These are phyloP conservation scores for Jamesozyma rosinii DNA, from an alignment of 805 yeast species.

Conservation along the genomic window DNA sequence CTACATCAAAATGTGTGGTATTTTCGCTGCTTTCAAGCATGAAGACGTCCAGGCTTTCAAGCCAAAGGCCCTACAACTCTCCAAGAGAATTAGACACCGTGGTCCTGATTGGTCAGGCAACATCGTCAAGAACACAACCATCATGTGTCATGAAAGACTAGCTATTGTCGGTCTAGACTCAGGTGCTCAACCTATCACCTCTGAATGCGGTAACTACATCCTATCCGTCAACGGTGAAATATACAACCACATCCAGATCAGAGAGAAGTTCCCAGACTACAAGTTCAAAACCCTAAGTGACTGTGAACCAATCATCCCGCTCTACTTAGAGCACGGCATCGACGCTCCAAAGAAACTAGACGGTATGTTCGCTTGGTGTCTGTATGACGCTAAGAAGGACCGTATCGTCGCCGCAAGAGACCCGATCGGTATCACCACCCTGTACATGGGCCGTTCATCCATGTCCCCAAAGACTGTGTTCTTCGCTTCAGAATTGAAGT, in stretches of 20 bases:
- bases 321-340: conserved; percentile 73
- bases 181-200: conserved; percentile 95
- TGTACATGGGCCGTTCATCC: conserved; percentile 84
- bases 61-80: conserved; percentile 76
- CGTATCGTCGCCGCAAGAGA: conserved; percentile 95
- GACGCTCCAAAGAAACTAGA: conserved; percentile 91
- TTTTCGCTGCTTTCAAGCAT: conserved; percentile 84
- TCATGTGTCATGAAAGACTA: conserved; percentile 89
- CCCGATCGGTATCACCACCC: conserved; percentile 93
- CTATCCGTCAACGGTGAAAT: conserved; percentile 96
- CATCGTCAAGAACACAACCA: conserved; percentile 64
- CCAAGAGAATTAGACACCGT: conserved; percentile 93
- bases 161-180: conserved; percentile 95
- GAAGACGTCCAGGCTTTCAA: conserved; percentile 74
- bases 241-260: conserved; percentile 87
- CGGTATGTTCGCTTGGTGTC: conserved; percentile 96
- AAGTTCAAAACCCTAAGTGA: conserved; percentile 78
- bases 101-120: conserved; percentile 99
- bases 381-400: conserved; percentile 76
- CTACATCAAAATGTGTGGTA: conserved; percentile 75
- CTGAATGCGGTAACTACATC: conserved; percentile 60
- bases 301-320: conserved; percentile 96
- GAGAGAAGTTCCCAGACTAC: conserved; percentile 68
- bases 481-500: conserved; percentile 92
- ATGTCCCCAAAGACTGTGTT: conserved; percentile 63